These are phyloP conservation scores for Ustilago curta DNA, from an alignment of 1,284 basidiomycete genomes.

Conservation along the genomic window DNA sequence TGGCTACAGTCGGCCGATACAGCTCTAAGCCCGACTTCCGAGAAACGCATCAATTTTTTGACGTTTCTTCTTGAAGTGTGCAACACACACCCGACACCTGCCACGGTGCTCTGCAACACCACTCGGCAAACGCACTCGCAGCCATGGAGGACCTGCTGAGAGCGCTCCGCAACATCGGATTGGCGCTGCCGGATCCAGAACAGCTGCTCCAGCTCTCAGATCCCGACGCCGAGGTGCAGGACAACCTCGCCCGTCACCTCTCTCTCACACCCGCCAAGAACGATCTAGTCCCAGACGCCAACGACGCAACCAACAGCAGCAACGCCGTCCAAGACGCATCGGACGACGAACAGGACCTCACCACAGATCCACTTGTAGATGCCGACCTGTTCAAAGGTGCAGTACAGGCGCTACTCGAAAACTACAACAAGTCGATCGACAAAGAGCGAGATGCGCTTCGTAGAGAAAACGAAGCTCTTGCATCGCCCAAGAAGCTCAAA, in stretches of 20 bases:
- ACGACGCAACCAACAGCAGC: neutral
- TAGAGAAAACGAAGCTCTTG: slow-evolving; percentile 34
- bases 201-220: slow-evolving; percentile 65
- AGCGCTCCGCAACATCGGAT: slow-evolving; percentile 60
- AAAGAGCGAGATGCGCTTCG: slow-evolving; percentile 50
- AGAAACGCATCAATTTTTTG: slow-evolving; percentile 29
- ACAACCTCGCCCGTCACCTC: slow-evolving; percentile 61
- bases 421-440: slow-evolving; percentile 59
- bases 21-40: slow-evolving; percentile 15
- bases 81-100: slow-evolving; percentile 12
- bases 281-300: slow-evolving; percentile 22
- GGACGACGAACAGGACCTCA: slow-evolving; percentile 25
- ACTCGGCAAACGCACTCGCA: neutral
- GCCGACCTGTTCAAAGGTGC: slow-evolving; percentile 65
- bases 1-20: neutral
- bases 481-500: slow-evolving; percentile 52
- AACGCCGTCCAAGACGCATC: neutral
- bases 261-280: slow-evolving; percentile 50
- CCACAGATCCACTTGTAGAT: slow-evolving; percentile 53
- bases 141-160: slow-evolving; percentile 65
- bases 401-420: slow-evolving; percentile 63
- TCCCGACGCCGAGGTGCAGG: slow-evolving; percentile 54
- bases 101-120: neutral
- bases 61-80: slow-evolving; percentile 23
- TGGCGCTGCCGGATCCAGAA: slow-evolving; percentile 56